A percentile compares a stretch with the other conserved stretches of the same genome.
These are phyloP conservation scores for Colletotrichum simmondsii DNA, from an alignment of 2,329 filamentous ascomycete genomes.

Conservation along the genomic window DNA sequence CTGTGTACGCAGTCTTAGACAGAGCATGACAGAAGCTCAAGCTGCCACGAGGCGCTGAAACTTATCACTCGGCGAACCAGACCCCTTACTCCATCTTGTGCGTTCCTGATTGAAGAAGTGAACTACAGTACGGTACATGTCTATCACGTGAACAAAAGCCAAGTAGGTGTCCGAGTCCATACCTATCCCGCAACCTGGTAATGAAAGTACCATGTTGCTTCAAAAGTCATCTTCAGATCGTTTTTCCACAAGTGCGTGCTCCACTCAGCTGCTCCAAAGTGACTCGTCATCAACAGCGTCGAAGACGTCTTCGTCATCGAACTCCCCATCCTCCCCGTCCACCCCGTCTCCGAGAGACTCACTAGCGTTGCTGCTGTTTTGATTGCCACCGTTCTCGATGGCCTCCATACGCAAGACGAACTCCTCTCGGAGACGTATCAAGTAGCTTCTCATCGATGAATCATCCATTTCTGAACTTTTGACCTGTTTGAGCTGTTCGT, in stretches of 20 bases:
- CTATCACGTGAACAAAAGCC: neutral
- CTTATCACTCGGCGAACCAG: too few species aligned
- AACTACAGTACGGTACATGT: neutral
- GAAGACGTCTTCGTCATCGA: constrained; percentile 17
- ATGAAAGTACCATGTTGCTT: neutral
- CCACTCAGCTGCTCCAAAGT: neutral
- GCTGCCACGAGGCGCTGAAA: too few species aligned
- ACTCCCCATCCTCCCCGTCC: neutral
- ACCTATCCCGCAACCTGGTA: neutral
- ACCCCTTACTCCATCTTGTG: neutral
- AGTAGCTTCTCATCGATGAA: constrained; percentile 70
- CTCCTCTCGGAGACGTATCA: constrained; percentile 76
- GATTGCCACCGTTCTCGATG: constrained; percentile 56
- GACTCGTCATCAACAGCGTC: constrained; percentile 1
- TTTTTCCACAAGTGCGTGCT: rapidly evolving
- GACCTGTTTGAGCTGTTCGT: constrained; percentile 78
- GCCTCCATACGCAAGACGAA: constrained; percentile 79
- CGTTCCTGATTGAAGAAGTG: neutral
- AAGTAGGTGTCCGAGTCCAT: neutral
- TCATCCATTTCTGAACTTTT: constrained; percentile 73
- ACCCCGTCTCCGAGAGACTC: neutral
- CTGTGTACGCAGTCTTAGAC: neutral
- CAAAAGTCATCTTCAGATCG: neutral
- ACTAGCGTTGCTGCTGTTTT: neutral
- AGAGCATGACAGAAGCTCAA: neutral